Conservation (phyloP, 2,329 filamentous ascomycete species). For the Cordyceps cicadae region DNA sequence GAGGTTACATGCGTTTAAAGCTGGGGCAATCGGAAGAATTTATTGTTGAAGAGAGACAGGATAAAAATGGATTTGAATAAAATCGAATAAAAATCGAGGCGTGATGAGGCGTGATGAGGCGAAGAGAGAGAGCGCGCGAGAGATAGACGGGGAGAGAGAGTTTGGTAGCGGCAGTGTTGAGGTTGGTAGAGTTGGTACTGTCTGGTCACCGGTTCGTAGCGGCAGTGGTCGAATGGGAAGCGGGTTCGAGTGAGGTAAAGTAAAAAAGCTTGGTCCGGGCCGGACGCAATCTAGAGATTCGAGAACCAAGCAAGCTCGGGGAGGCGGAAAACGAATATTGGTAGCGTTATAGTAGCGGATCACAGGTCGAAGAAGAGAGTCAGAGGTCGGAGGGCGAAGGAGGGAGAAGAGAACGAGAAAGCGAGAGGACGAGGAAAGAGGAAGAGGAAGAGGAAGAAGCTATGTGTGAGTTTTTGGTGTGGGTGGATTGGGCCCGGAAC, state of each 20-base stretch:
- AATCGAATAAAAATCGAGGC: background rate
- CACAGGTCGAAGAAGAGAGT: background rate
- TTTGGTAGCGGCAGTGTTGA: background rate
- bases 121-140: constrained; percentile 3
- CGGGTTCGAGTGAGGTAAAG: background rate
- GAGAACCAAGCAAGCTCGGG: background rate
- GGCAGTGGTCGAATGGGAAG: background rate
- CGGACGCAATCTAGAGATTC: background rate
- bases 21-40: background rate
- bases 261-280: background rate
- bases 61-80: background rate
- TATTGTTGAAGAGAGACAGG: background rate
- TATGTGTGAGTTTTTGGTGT: constrained; percentile 11
- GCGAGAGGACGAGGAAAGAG: background rate
- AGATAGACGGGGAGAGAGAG: background rate
- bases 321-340: background rate
- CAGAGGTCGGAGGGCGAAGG: background rate
- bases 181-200: background rate
- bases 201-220: background rate
- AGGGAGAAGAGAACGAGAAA: background rate
- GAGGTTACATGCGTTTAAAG: background rate
- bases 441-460: background rate
- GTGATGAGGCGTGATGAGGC: background rate
- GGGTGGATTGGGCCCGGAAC: constrained; percentile 8
- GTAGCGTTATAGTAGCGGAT: background rate